A percentile compares a stretch with the other conserved stretches of the same genome.
Conservation (phyloP, 1,284 basidiomycete genomes). For the Cronartium quercuum region DNA sequence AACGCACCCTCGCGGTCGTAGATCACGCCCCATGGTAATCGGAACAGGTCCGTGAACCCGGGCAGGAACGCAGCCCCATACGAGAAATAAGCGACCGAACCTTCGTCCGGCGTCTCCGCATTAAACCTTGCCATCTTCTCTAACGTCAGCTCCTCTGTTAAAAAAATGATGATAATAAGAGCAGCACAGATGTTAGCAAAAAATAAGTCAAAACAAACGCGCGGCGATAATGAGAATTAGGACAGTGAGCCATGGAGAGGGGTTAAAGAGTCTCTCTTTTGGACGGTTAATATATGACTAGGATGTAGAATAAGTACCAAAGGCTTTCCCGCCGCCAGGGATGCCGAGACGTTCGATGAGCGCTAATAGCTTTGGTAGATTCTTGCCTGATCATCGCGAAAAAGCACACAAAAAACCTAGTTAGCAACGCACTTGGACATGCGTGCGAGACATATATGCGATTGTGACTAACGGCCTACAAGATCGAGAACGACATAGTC, state of each 20-base stretch:
- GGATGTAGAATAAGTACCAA: constrained; percentile 50
- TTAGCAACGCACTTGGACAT: not conserved
- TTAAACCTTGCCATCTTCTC: constrained; percentile 84
- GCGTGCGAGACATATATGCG: constrained; percentile 45
- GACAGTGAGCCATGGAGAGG: no score
- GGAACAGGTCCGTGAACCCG: constrained; percentile 76
- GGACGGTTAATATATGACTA: no score
- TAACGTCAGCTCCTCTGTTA: constrained; percentile 63
- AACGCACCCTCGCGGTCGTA: constrained; percentile 12
- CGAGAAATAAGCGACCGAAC: constrained; percentile 75
- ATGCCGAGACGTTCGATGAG: constrained; percentile 70
- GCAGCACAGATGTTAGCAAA: no score
- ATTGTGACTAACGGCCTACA: constrained; percentile 57
- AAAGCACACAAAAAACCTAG: not conserved
- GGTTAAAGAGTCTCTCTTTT: no score
- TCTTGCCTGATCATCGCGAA: constrained; percentile 44
- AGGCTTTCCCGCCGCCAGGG: constrained; percentile 76
- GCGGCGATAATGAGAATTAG: no score
- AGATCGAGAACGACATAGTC: constrained; percentile 81
- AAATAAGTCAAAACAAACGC: no score
- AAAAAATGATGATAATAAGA: no score
- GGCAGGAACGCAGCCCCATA: constrained; percentile 88
- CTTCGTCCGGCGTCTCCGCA: constrained; percentile 67
- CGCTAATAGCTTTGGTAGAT: constrained; percentile 51
- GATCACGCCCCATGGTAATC: not conserved